Evolutionary conservation across 2,329 filamentous ascomycete genomes (phyloP).

Genomic region (Orbilia brochopaga): DNA sequence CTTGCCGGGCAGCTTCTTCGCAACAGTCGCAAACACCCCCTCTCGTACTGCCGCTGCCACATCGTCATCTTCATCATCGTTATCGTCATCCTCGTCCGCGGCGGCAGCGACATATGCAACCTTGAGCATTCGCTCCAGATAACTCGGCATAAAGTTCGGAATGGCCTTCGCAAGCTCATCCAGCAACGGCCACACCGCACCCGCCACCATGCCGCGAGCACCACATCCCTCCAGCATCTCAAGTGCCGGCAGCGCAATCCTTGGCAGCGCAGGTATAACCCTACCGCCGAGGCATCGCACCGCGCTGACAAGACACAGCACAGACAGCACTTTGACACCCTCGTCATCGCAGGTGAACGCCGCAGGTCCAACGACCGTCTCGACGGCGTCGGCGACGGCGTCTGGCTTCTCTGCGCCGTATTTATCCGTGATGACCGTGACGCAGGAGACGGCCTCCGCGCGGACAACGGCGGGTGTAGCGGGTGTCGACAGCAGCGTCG

Average conservation of each 20-base stretch:
- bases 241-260: constrained; percentile 74
- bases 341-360: constrained; percentile 77
- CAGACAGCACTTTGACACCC: constrained; percentile 78
- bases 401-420: constrained; percentile 90
- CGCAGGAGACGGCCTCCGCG: constrained; percentile 73
- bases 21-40: constrained; percentile 61
- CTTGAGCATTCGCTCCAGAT: constrained; percentile 73
- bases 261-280: constrained; percentile 81
- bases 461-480: constrained; percentile 81
- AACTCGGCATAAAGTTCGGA: constrained; percentile 85
- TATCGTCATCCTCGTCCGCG: constrained; percentile 57
- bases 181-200: constrained; percentile 80
- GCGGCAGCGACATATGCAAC: constrained; percentile 75
- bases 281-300: constrained; percentile 86
- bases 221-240: constrained; percentile 71
- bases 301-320: constrained; percentile 85
- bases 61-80: constrained; percentile 63
- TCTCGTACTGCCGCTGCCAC: constrained; percentile 43
- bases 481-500: constrained; percentile 74
- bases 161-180: constrained; percentile 79
- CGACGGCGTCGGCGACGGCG: constrained; percentile 75
- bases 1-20: constrained; percentile 75
- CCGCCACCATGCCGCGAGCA: constrained; percentile 68
- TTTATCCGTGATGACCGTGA: constrained; percentile 91
- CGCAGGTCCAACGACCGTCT: constrained; percentile 75